Evolutionary conservation across 2,329 filamentous ascomycete species (phyloP), one percentile per base, ranked within the genome.

Genomic region (Fusarium papillatum): DNA sequence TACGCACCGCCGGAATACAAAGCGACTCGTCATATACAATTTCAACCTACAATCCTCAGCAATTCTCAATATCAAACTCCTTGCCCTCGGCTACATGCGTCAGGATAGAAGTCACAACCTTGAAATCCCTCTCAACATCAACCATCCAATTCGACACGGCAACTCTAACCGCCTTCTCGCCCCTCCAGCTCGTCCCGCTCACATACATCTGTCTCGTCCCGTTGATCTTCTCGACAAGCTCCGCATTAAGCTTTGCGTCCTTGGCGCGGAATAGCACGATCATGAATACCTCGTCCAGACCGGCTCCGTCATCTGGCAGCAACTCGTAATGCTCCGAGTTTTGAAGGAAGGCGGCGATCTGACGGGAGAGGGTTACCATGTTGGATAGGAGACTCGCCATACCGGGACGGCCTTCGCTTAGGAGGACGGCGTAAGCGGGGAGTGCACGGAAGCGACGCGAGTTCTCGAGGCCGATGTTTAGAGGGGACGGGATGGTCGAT

Each of bases 381-480:
- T 91, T 89, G 72, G 90, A 87, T 7, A 98, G 86, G 85, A 98
- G 93, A 1, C 88, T 86, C 1, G 88, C 86, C 75, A 97, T 91
- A 0, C 95, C 95, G 0, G 87, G 82, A 2, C 87, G 87, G 1
- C 96, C 96, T 78, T 97, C 93, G 59, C 93, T 93, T 24, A 93
- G 82, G 4, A 98, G 88, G 0, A 93, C 94, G 14, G 95, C 93
- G 81, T 98, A 98, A 11, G 95, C 94, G 0, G 96, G 96, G n/a
- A 98, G 87, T 1, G 96, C 96, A 65, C 96, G 91, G 86, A 98
- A 98, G 8, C 96, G 93, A 46, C 96, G 92, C 3, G 95, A 98
- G 84, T 98, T 98, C 79, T 98, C 96, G 24, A 98, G 87, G 24
- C 95, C 95, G 68, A 97, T 91, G 83, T 98, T 96, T 19, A 98